Evolutionary conservation across 106 monocot genomes (phyloP), one percentile per base, ranked within the genome.

Genomic region (Apostasia ramifera): DNA sequence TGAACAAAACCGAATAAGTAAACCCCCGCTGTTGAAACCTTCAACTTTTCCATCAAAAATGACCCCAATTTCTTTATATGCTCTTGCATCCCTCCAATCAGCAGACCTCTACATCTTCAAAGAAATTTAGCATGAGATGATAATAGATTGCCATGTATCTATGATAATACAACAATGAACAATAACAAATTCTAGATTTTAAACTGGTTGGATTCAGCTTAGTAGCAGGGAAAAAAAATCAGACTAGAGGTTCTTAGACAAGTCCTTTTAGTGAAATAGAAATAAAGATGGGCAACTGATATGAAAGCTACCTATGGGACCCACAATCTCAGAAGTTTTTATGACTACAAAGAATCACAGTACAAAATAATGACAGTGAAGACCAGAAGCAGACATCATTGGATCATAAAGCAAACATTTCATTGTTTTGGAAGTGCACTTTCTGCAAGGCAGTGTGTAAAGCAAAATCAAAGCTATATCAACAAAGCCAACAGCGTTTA

Each of bases 71-170:
- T 95, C 88, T 71, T 80, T 84, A 3, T 86, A 88, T 57, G 91
- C 73, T 55, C 86, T 77, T 58, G 95, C 95, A 44, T 83, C 88
- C 66, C 72, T 79, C 95, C 95, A 95, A 73, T 95, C 91, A 61
- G 91, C 95, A 78, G 85, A 86, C 63, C 73, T 88, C 95, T 95
- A 91, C 73, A 87, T 85, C 91, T 94, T 91, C 85, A 85, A 43
- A 80, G 75, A 79, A 71, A 73, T 53, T 46, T 52, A 63, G 54
- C 60, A 73, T 79, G 46, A 87, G 82, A 76, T 8, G 6, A 40
- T 59, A 10, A 38, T 59, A 6, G 40, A 59, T 40, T 59, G 15
- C 6, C 40, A 14, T 40, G 3, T 8, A 59, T 8, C 8, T 9
- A 59, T 40, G 59, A 26, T 26, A 26, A 26, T 26, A 26, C 26